Evolutionary conservation across 2,329 filamentous ascomycete species (phyloP), one percentile per base, ranked within the genome.

Genomic region (Ceratocystis alfenasii): DNA sequence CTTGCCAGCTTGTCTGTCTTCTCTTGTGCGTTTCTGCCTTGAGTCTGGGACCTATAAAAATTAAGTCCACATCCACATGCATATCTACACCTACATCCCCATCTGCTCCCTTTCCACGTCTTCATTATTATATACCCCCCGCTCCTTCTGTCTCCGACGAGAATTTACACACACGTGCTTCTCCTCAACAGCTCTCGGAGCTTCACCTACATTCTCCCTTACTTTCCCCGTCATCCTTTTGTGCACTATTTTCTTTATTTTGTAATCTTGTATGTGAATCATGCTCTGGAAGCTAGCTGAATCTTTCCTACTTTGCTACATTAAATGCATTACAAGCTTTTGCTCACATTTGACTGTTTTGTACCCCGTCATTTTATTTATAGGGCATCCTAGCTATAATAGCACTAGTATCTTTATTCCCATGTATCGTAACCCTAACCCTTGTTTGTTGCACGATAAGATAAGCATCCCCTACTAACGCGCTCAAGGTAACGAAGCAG

Each of bases 241-340:
- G 46, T 62, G 20, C 44, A 66, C 33, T 66, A 61, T 64, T 44
- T 61, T 67, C 57, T 57, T 63, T 61, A 61, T 66, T 33, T 17
- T 59, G 53, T 59, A 59, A 59, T n/a, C 5, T 57, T 59, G 25
- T 33, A 59, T 59, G n/a, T 30, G 28, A 33, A 59, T 59, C 28
- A 59, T 36, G 53, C 28, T 53, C 20, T 53, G 1, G 48, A 53
- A 53, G 48, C 48, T n/a, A 53, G 48, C 20, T 25, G 8, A 25
- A 53, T 12, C 48, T 25, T 53, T 53, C 2, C 48, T 28, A 25
- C 20, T 53, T 41, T 41, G 36, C 8, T 6, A 10, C 8, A 53
- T 25, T 25, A 28, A 12, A 55, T 65, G 63, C 65, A 67, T 62
- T 57, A 44, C 63, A 66, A 62, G 53, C 62, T 62, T 63, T 68